These are phyloP conservation scores for Rhynchospora pubera DNA, from an alignment of 176 grass and related monocot species.

Conservation along the genomic window DNA sequence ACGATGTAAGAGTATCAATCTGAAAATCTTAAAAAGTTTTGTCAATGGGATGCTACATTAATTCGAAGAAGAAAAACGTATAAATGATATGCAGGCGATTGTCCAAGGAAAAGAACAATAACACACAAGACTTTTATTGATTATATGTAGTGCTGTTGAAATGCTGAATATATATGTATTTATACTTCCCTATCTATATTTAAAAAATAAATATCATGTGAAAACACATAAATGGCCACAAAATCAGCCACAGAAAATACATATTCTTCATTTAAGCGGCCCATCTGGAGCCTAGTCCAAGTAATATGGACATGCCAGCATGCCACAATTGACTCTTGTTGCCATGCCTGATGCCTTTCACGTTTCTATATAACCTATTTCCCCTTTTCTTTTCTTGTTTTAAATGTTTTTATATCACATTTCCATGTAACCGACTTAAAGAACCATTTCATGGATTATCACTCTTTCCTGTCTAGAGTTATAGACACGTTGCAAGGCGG, in stretches of 20 bases:
- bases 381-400: too few species aligned
- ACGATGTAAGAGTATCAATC: too few species aligned
- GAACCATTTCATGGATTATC: too few species aligned
- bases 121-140: too few species aligned
- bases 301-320: background rate
- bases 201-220: background rate
- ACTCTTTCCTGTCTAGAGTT: background rate
- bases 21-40: too few species aligned
- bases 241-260: background rate
- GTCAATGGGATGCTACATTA: background rate
- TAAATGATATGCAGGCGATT: too few species aligned
- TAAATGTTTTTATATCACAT: background rate
- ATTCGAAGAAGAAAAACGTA: background rate
- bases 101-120: too few species aligned
- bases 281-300: background rate
- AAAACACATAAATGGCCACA: background rate
- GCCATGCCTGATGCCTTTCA: background rate
- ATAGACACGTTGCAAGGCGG: background rate
- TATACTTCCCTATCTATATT: too few species aligned
- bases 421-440: background rate
- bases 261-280: background rate
- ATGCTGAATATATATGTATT: too few species aligned
- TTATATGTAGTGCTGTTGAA: too few species aligned
- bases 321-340: background rate
- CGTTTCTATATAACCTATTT: background rate